Percentiles rank a stretch among this genome's conserved stretches.
These are phyloP conservation scores for Zychaea mexicana DNA, from an alignment of 371 early-diverging fungal species.

Conservation along the genomic window DNA sequence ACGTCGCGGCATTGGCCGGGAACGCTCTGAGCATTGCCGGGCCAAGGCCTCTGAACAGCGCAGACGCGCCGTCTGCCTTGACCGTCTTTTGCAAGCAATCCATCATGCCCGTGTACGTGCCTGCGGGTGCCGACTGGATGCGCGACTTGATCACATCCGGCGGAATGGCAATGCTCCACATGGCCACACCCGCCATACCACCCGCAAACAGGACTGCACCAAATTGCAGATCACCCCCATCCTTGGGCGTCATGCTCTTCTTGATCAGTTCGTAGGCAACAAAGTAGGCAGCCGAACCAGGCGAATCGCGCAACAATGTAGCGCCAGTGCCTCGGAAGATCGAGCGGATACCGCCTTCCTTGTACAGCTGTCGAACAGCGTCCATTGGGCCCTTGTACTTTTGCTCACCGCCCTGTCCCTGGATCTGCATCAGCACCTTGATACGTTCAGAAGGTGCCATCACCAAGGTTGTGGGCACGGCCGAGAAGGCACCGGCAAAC, in stretches of 20 bases:
- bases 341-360: constrained; percentile 79
- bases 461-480: constrained; percentile 91
- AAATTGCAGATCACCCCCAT: constrained; percentile 72
- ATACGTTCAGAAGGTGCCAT: constrained; percentile 96
- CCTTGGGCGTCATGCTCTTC: constrained; percentile 73
- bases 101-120: constrained; percentile 83
- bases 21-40: constrained; percentile 96
- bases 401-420: constrained; percentile 53
- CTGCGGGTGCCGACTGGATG: constrained; percentile 93
- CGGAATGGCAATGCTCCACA: constrained; percentile 89
- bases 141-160: constrained; percentile 98
- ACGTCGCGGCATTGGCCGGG: constrained; percentile 89
- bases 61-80: constrained; percentile 86
- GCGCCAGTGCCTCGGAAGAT: constrained; percentile 95
- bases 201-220: constrained; percentile 92
- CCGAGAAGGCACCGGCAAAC: constrained; percentile 96
- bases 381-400: constrained; percentile 85
- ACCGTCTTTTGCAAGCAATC: constrained; percentile 84
- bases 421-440: constrained; percentile 90
- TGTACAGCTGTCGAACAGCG: constrained; percentile 72
- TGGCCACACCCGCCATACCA: constrained; percentile 89
- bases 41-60: constrained; percentile 95
- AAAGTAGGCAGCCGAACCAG: constrained; percentile 98
- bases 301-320: constrained; percentile 91
- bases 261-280: constrained; percentile 94